Conservation (phyloP, 1,284 basidiomycete species). For the Hypsizygus ulmarius region DNA sequence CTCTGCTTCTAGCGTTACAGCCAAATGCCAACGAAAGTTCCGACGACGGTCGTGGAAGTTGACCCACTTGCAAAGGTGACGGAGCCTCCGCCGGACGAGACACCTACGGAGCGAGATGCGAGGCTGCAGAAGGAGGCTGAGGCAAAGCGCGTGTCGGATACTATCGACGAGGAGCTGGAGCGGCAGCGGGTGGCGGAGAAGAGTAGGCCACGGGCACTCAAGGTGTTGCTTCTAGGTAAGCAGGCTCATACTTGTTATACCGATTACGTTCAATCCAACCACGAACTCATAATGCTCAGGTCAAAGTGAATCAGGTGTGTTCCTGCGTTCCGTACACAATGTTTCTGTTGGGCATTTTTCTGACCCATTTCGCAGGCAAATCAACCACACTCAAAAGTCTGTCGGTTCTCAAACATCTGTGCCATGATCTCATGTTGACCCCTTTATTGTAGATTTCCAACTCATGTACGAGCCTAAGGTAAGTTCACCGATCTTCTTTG, state of each 20-base stretch:
- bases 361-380: constrained; percentile 43
- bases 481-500: constrained; percentile 7
- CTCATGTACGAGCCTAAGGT: constrained; percentile 61
- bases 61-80: constrained; percentile 54
- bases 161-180: constrained; percentile 68
- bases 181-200: constrained; percentile 51
- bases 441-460: constrained; percentile 52
- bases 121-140: constrained; percentile 55
- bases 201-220: constrained; percentile 53
- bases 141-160: constrained; percentile 61
- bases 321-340: background rate
- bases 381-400: constrained; percentile 63
- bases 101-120: constrained; percentile 43
- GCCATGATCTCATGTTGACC: background rate
- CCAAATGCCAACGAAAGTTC: constrained; percentile 12
- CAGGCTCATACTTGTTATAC: constrained; percentile 15
- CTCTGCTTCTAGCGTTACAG: background rate
- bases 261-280: background rate
- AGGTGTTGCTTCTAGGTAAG: constrained; percentile 66
- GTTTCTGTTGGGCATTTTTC: background rate
- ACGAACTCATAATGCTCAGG: constrained; percentile 35
- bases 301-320: constrained; percentile 72
- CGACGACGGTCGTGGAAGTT: constrained; percentile 23
- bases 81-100: constrained; percentile 60
- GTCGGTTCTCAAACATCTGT: constrained; percentile 14